phyloP scores from a whole-genome alignment of 2,329 filamentous ascomycete species.

The Verticillium nonalfalfae region DNA sequence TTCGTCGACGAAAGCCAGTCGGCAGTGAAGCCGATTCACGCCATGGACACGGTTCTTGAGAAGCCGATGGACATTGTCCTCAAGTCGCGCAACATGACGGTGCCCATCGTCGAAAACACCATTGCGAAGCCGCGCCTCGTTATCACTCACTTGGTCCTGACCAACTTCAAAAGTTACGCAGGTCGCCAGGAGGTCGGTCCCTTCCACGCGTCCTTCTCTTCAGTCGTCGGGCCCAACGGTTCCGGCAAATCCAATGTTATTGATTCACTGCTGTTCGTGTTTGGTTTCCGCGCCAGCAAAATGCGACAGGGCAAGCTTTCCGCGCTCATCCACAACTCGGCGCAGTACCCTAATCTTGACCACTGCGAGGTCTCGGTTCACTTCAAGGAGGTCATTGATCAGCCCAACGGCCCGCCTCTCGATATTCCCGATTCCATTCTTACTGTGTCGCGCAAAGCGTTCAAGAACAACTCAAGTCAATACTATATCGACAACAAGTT shows the following conservation, averaged over 20 bases:
- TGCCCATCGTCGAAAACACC: constrained; percentile 64
- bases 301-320: constrained; percentile 99
- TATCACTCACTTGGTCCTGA: constrained; percentile 85
- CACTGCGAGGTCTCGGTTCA: constrained; percentile 95
- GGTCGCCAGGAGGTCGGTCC: constrained; percentile 92
- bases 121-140: constrained; percentile 82
- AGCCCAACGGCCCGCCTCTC: constrained; percentile 64
- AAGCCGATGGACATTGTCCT: constrained; percentile 91
- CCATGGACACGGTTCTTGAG: constrained; percentile 73
- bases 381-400: constrained; percentile 91
- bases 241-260: constrained; percentile 99
- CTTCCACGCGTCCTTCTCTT: constrained; percentile 95
- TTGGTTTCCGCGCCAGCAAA: constrained; percentile 97
- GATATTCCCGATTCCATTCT: constrained; percentile 79
- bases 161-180: constrained; percentile 98
- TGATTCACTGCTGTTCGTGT: constrained; percentile 96
- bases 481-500: constrained; percentile 92
- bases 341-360: constrained; percentile 75
- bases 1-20: constrained; percentile 37
- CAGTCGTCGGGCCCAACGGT: constrained; percentile 94
- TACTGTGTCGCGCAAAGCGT: constrained; percentile 84
- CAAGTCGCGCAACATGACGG: constrained; percentile 69
- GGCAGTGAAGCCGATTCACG: constrained; percentile 64
- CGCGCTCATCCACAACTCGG: constrained; percentile 95
- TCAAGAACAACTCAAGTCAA: constrained; percentile 97